These are phyloP conservation scores for Fusarium armeniacum DNA, from an alignment of 2,329 filamentous ascomycete genomes.

Conservation along the genomic window DNA sequence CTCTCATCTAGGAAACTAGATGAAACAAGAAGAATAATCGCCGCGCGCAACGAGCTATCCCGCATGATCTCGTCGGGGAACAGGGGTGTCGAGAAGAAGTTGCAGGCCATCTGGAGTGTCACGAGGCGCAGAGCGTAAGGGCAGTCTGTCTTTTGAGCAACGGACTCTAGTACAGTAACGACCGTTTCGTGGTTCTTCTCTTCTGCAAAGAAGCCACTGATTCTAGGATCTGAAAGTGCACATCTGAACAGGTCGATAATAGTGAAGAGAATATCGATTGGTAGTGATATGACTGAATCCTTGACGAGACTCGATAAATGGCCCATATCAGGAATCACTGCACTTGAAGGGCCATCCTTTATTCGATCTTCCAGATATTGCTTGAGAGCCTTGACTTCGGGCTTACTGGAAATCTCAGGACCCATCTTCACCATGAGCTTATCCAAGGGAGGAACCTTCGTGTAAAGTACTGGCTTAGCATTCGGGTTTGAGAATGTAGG, in stretches of 20 bases:
- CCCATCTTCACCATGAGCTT: constrained; percentile 88
- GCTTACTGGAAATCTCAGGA: constrained; percentile 64
- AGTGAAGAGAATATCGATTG: constrained; percentile 78
- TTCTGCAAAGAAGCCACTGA: constrained; percentile 87
- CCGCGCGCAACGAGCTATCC: constrained; percentile 64
- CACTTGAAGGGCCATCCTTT: constrained; percentile 71
- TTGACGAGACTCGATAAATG: constrained; percentile 74
- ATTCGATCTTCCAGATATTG: constrained; percentile 77
- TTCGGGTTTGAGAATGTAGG: constrained; percentile 76
- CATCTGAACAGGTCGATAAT: constrained; percentile 88
- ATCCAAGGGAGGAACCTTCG: constrained; percentile 83
- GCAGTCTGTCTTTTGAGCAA: constrained; percentile 69
- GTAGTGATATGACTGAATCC: constrained; percentile 67
- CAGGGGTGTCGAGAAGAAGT: constrained; percentile 82
- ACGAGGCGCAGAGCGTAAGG: constrained; percentile 89
- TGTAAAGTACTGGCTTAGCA: constrained; percentile 77
- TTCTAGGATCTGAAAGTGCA: constrained; percentile 80
- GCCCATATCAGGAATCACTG: constrained; percentile 78
- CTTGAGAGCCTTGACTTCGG: constrained; percentile 74
- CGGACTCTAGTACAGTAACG: constrained; percentile 69
- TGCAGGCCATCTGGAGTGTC: constrained; percentile 85
- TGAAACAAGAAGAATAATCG: constrained; percentile 78
- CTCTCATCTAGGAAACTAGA: constrained; percentile 83
- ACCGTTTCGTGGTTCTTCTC: constrained; percentile 77
- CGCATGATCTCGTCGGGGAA: constrained; percentile 75